phyloP scores from a whole-genome alignment of 768 basidiomycete species.

The Psilocybe tampanensis region DNA sequence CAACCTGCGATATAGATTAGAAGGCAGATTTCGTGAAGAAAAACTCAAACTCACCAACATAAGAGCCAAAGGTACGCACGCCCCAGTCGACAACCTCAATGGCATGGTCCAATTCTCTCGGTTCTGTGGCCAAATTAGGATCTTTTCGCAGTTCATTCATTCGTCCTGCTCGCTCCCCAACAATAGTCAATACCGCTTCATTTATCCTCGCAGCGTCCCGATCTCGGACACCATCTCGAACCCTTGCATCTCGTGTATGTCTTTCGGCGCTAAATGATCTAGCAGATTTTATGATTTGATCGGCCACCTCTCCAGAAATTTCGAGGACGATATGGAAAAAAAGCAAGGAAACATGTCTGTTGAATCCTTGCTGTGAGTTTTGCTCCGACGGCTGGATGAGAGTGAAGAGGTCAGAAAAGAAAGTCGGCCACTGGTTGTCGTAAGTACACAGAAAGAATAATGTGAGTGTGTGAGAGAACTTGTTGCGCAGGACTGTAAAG shows the following conservation, averaged over 20 bases:
- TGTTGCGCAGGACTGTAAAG: constrained; percentile 83
- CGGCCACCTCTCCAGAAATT: constrained; percentile 96
- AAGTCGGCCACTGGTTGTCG: constrained; percentile 80
- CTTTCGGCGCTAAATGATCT: constrained; percentile 70
- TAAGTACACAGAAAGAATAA: constrained; percentile 90
- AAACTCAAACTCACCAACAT: constrained; percentile 73
- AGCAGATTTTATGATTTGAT: constrained; percentile 90
- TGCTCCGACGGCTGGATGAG: constrained; percentile 69
- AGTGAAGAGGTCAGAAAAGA: constrained; percentile 78
- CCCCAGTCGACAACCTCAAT: constrained; percentile 90
- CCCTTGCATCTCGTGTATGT: constrained; percentile 78
- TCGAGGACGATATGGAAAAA: constrained; percentile 93
- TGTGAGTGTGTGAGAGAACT: constrained; percentile 89
- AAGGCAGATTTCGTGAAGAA: background rate
- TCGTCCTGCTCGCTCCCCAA: constrained; percentile 68
- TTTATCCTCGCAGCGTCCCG: constrained; percentile 87
- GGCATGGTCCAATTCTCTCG: constrained; percentile 56
- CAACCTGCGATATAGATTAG: constrained; percentile 63
- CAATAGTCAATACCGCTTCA: constrained; percentile 81
- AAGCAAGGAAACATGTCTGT: constrained; percentile 83
- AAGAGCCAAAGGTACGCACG: constrained; percentile 89
- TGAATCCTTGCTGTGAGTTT: constrained; percentile 61
- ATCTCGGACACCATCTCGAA: constrained; percentile 89
- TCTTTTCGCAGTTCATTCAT: constrained; percentile 56
- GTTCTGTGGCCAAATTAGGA: constrained; percentile 39